A percentile compares a stretch with the other conserved stretches of the same genome.
phyloP scores from a whole-genome alignment of 306 rosid genomes.

The Mimosa bimucronata region DNA sequence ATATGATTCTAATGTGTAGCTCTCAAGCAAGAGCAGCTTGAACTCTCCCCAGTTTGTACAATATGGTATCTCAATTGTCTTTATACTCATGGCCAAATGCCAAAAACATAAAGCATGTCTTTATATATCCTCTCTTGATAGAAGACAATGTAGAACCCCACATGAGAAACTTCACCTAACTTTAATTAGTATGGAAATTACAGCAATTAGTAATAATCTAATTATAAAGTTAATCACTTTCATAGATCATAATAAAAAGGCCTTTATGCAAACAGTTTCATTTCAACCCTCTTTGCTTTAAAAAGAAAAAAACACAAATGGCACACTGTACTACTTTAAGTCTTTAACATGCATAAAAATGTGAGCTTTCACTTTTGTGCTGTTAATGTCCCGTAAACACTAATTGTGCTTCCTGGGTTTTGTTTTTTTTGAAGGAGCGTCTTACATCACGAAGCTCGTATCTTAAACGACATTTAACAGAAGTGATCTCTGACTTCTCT shows the following conservation, averaged over 20 bases:
- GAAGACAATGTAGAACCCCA: conserved; percentile 2
- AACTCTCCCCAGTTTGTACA: not conserved
- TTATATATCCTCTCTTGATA: conserved; percentile 4
- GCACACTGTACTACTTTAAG: conserved; percentile 28
- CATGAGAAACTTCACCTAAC: not conserved
- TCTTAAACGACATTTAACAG: conserved; percentile 66
- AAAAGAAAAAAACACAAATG: conserved; percentile 21
- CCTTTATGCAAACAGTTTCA: conserved; percentile 12
- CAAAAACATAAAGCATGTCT: not conserved
- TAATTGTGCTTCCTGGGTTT: conserved; percentile 10
- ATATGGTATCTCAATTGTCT: not conserved
- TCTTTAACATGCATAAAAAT: conserved; percentile 41
- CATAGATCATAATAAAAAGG: conserved; percentile 20
- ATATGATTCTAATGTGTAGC: not conserved
- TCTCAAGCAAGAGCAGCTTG: not conserved
- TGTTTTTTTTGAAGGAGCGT: conserved; percentile 54
- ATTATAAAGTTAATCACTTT: conserved; percentile 21
- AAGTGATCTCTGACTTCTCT: conserved; percentile 50
- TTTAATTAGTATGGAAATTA: not conserved
- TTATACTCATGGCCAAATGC: not conserved
- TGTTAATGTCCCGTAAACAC: conserved; percentile 18
- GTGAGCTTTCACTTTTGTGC: conserved; percentile 40
- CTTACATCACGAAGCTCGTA: conserved; percentile 63
- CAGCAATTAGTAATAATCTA: not conserved
- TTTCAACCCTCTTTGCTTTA: conserved; percentile 22